A percentile compares a stretch with the other conserved stretches of the same genome.
These are phyloP conservation scores for Cyphellophora europaea DNA, from an alignment of 2,329 filamentous ascomycete species.

Conservation along the genomic window DNA sequence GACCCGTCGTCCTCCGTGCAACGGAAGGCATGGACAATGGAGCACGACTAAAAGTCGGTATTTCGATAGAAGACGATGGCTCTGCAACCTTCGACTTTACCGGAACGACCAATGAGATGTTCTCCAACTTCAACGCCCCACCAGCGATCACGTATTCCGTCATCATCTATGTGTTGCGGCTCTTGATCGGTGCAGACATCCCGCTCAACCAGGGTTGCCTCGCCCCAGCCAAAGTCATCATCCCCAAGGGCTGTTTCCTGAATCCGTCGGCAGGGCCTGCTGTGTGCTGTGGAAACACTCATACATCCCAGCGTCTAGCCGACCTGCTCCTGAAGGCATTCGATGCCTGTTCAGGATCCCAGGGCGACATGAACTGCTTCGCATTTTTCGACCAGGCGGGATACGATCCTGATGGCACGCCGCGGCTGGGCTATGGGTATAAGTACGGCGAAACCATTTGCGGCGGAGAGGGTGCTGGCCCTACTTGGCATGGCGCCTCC, in stretches of 20 bases:
- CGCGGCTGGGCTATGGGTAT: slow-evolving; percentile 36
- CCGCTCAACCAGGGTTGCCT: slow-evolving; percentile 25
- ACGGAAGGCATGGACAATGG: slow-evolving; percentile 35
- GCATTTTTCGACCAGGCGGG: no score
- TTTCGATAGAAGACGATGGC: slow-evolving; percentile 24
- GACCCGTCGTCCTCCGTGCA: slow-evolving; percentile 18
- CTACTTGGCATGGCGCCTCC: slow-evolving; percentile 61
- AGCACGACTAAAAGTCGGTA: slow-evolving; percentile 24
- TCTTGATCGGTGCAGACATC: slow-evolving; percentile 21
- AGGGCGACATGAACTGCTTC: slow-evolving; percentile 23
- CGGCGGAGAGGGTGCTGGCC: slow-evolving; percentile 65
- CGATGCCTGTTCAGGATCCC: slow-evolving; percentile 18
- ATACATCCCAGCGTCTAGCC: slow-evolving; percentile 22
- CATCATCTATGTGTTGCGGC: slow-evolving; percentile 24
- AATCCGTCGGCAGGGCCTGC: slow-evolving; percentile 22
- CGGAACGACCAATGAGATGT: slow-evolving; percentile 27
- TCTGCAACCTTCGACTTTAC: slow-evolving; percentile 30
- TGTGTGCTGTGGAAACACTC: slow-evolving; percentile 19
- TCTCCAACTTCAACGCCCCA: slow-evolving; percentile 28
- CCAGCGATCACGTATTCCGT: slow-evolving; percentile 28
- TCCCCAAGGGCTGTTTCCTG: slow-evolving; percentile 21
- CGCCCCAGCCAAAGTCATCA: slow-evolving; percentile 18
- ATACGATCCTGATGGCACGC: slow-evolving; percentile 6
- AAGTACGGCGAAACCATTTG: slow-evolving; percentile 78
- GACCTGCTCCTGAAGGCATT: slow-evolving; percentile 27